Conservation (phyloP, 2,329 filamentous ascomycete species). For the Aspergillus sp. region DNA sequence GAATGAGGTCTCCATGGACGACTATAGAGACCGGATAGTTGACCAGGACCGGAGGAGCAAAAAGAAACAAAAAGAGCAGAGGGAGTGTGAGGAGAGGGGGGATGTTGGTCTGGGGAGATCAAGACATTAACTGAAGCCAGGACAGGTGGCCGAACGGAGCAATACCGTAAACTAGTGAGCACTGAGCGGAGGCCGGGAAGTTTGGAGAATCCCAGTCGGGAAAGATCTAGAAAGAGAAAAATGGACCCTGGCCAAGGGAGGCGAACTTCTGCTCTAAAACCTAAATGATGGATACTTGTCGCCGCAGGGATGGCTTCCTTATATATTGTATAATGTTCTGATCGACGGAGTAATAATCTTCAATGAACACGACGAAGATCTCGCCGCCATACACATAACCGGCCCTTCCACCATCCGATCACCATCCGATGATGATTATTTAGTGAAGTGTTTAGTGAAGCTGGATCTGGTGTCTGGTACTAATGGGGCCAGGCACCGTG, state of each 20-base stretch:
- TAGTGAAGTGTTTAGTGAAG: neutral
- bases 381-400: neutral
- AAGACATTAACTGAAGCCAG: slow-evolving; percentile 25
- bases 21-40: slow-evolving; percentile 15
- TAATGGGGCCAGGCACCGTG: neutral
- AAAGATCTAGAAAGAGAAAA: slow-evolving; percentile 24
- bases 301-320: neutral
- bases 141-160: slow-evolving; percentile 27
- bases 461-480: neutral
- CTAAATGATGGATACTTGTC: neutral
- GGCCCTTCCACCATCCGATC: neutral
- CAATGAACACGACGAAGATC: neutral
- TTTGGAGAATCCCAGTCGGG: slow-evolving; percentile 14
- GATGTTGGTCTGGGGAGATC: slow-evolving; percentile 13
- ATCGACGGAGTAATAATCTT: no score
- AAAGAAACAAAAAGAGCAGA: slow-evolving; percentile 16
- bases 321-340: neutral
- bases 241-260: slow-evolving; percentile 8
- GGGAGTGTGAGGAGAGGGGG: slow-evolving; percentile 10
- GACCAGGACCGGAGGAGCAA: slow-evolving; percentile 11
- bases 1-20: slow-evolving; percentile 14
- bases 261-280: neutral
- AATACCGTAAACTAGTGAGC: slow-evolving; percentile 10
- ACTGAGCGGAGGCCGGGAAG: slow-evolving; percentile 4
- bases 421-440: neutral